Base-by-base conservation (phyloP, 2,329 filamentous ascomycete species). In the Aspergillus luchuensis region DNA sequence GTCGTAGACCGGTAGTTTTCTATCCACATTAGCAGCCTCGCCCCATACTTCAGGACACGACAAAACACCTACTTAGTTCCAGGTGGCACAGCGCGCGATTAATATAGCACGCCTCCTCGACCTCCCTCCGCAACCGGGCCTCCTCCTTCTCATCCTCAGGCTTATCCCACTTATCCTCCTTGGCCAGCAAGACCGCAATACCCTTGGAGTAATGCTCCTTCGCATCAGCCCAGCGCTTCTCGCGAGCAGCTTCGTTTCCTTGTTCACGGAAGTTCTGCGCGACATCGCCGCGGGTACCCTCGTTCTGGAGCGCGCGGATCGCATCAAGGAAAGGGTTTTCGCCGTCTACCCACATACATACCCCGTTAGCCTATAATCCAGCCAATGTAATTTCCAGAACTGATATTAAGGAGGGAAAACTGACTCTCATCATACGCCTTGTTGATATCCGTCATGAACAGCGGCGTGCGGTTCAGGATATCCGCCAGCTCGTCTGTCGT, bases 381-480 rank as follows among this genome's bases (percentile, higher is more conserved):
- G 13, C 15, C 28, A 21, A 41, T 13, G 33, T 56, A 10, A 10
- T 58, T 15, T 6, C 56, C 59, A 23, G 19, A 61, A 7, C 4
- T 38, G 17, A 60, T 47, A 55, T 47, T 7, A 13, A 8, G 47
- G 48, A 23, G 23, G 23, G 45, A 45, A 39, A 10, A 69, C 75
- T 28, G 71, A 80, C 83, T 82, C 63, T 83, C 82, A 59, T 82
- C 84, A 56, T 82, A 83, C 11, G 83, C 84, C 61, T 85, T 84
- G 60, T 85, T 91, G 36, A 97, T 83, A 67, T 91, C 89, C 30
- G 92, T 98, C 95, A 99, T 99, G 82, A 99, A 99, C 39, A 99
- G 84, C 6, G 95, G 95, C 51, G 85, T 83, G 65, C 87, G 86
- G 71, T 89, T 90, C 78, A 91, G 81, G 69, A 89, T 85, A 50